A percentile compares a stretch with the other conserved stretches of the same genome.
Evolutionary conservation across 805 yeast genomes (phyloP).

Genomic region (Yamadazyma paraphyllophila): DNA sequence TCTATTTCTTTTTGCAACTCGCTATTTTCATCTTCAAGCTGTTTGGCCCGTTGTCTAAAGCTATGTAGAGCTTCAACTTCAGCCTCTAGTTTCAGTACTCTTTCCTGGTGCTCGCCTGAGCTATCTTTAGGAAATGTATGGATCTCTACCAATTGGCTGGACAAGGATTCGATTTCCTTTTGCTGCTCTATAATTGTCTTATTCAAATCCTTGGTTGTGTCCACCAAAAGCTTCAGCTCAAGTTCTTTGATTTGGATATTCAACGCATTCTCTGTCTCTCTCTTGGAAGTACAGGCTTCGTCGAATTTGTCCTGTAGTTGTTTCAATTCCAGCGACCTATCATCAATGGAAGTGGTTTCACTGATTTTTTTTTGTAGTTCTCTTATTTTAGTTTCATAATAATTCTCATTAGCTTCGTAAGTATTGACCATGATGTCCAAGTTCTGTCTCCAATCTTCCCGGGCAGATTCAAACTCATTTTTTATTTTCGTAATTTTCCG

Average conservation of each 20-base stretch:
- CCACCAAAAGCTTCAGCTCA: conserved; percentile 1
- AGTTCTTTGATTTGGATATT: conserved; percentile 2
- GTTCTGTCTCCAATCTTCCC: conserved; percentile 58
- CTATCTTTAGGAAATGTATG: conserved; percentile 9
- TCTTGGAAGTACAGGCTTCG: background rate
- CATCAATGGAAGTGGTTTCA: conserved; percentile 3
- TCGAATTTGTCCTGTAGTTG: conserved; percentile 2
- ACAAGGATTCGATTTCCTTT: conserved; percentile 10
- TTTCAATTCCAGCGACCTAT: conserved; percentile 3
- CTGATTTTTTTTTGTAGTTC: conserved; percentile 25
- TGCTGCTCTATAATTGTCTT: conserved; percentile 8
- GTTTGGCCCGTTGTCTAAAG: conserved; percentile 9
- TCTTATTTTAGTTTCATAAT: conserved; percentile 46
- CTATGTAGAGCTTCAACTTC: conserved; percentile 9
- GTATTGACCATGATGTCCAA: conserved; percentile 54
- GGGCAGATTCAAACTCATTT: conserved; percentile 48
- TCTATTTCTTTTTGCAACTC: conserved; percentile 13
- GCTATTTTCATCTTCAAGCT: conserved; percentile 7
- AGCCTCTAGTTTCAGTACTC: conserved; percentile 1
- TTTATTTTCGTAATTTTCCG: conserved; percentile 45
- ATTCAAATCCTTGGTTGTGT: conserved; percentile 5
- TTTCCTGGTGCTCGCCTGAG: conserved; percentile 1
- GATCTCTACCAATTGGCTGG: conserved; percentile 11
- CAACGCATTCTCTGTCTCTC: background rate
- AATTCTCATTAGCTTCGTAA: conserved; percentile 52